Evolutionary conservation across 2,329 filamentous ascomycete species (phyloP).

Genomic region (Rachicladosporium sp.): DNA sequence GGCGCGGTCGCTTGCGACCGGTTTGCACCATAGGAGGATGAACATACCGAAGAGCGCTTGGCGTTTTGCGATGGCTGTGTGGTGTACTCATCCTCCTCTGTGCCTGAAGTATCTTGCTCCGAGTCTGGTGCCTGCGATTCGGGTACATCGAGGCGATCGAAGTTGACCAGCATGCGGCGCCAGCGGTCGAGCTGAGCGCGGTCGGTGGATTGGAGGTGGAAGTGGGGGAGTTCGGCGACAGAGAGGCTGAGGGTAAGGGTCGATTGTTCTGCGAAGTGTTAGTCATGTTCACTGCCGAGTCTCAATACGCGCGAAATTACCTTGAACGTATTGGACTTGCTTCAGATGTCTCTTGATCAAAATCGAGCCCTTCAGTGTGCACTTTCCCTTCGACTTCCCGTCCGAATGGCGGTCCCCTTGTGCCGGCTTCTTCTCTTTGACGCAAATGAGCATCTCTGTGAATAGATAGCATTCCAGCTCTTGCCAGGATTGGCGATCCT

Average conservation of each 20-base stretch:
- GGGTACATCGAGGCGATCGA: conserved; percentile 55
- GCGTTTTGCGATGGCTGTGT: conserved; percentile 32
- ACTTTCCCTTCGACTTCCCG: conserved; percentile 52
- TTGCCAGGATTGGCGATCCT: conserved; percentile 94
- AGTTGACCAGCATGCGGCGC: conserved; percentile 75
- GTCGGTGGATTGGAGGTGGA: conserved; percentile 82
- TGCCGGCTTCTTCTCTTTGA: conserved; percentile 85
- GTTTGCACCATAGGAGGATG: conserved; percentile 64
- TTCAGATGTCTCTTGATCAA: conserved; percentile 96
- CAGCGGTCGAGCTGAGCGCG: conserved; percentile 76
- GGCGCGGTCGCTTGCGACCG: conserved; percentile 79
- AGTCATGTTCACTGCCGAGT: conserved; percentile 1
- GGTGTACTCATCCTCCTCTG: conserved; percentile 73
- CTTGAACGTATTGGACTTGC: conserved; percentile 57
- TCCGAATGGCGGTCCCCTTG: conserved; percentile 52
- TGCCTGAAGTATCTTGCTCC: conserved; percentile 68
- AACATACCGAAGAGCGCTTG: conserved; percentile 68
- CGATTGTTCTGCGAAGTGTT: conserved; percentile 53
- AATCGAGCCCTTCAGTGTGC: conserved; percentile 92
- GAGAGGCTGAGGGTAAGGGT: conserved; percentile 82
- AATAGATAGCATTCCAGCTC: conserved; percentile 96
- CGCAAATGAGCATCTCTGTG: conserved; percentile 97
- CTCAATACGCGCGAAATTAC: conserved; percentile 20
- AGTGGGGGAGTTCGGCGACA: conserved; percentile 81
- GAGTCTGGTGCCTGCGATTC: conserved; percentile 55